Percentiles rank a stretch among this genome's conserved stretches.
Evolutionary conservation across 495 filamentous ascomycete species (phyloP).

Genomic region (Penicillium samsonianum): DNA sequence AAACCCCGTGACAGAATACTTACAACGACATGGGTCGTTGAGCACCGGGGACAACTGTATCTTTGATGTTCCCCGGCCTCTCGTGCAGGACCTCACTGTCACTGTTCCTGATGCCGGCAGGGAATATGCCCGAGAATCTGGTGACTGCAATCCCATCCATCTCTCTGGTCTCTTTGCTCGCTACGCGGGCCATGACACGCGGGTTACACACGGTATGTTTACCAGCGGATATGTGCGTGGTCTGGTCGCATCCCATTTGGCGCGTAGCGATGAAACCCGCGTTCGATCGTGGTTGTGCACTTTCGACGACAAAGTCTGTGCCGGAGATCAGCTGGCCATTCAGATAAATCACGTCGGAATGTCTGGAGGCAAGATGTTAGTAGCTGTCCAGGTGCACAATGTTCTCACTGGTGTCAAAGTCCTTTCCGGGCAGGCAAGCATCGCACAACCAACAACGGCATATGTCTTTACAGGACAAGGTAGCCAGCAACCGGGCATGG

Average conservation of each 20-base stretch:
- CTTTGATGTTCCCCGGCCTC: background rate
- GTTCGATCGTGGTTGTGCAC: conserved; percentile 28
- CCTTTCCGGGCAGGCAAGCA: conserved; percentile 35
- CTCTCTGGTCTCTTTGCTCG: conserved; percentile 31
- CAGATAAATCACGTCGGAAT: conserved; percentile 37
- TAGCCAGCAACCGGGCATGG: conserved; percentile 43
- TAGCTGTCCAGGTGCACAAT: conserved; percentile 25
- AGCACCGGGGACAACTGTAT: background rate
- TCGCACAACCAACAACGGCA: conserved; percentile 39
- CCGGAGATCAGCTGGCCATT: conserved; percentile 35
- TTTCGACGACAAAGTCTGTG: conserved; percentile 42
- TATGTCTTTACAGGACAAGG: conserved; percentile 51
- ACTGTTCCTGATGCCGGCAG: conserved; percentile 24
- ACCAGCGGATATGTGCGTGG: conserved; percentile 26
- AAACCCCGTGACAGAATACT: conserved; percentile 34
- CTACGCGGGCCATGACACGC: conserved; percentile 33
- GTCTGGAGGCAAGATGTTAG: conserved; percentile 35
- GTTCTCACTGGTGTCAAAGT: conserved; percentile 19
- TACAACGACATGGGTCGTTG: conserved; percentile 28
- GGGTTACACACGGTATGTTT: conserved; percentile 41
- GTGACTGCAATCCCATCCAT: conserved; percentile 44
- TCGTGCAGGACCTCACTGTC: background rate
- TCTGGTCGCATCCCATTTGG: conserved; percentile 23
- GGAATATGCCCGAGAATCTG: conserved; percentile 36
- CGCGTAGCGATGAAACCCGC: conserved; percentile 16